These are phyloP conservation scores for Trametes maxima DNA, from an alignment of 768 basidiomycete genomes.

Conservation along the genomic window DNA sequence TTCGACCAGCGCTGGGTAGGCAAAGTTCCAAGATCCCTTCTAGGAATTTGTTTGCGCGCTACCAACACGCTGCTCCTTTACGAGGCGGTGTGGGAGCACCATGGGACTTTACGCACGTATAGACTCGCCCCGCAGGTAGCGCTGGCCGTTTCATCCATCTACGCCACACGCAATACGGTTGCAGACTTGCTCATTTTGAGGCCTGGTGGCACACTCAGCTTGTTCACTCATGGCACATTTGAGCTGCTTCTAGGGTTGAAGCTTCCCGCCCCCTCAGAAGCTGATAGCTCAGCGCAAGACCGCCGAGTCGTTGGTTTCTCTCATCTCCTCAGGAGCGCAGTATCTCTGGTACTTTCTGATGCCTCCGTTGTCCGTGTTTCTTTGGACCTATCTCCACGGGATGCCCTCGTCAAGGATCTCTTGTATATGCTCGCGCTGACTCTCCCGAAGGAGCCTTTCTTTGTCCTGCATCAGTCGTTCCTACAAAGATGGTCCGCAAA, in stretches of 20 bases:
- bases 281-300: not conserved
- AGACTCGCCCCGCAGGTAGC: constrained; percentile 46
- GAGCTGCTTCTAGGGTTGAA: constrained; percentile 32
- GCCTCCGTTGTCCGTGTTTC: constrained; percentile 48
- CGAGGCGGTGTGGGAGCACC: constrained; percentile 45
- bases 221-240: constrained; percentile 66
- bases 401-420: constrained; percentile 57
- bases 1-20: constrained; percentile 72
- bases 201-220: constrained; percentile 51
- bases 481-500: constrained; percentile 57
- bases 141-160: constrained; percentile 56
- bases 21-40: constrained; percentile 48
- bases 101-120: constrained; percentile 45
- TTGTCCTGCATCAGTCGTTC: constrained; percentile 56
- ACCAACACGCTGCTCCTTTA: constrained; percentile 50
- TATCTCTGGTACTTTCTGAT: constrained; percentile 56
- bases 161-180: constrained; percentile 62
- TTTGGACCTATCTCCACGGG: constrained; percentile 58
- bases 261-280: not conserved
- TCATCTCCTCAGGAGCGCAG: constrained; percentile 52
- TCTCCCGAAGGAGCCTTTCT: constrained; percentile 58
- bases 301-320: constrained; percentile 44
- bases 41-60: constrained; percentile 58
- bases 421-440: constrained; percentile 65
- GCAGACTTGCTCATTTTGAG: constrained; percentile 72